Evolutionary conservation across 768 basidiomycete species (phyloP).

Genomic region (Chiua virens): DNA sequence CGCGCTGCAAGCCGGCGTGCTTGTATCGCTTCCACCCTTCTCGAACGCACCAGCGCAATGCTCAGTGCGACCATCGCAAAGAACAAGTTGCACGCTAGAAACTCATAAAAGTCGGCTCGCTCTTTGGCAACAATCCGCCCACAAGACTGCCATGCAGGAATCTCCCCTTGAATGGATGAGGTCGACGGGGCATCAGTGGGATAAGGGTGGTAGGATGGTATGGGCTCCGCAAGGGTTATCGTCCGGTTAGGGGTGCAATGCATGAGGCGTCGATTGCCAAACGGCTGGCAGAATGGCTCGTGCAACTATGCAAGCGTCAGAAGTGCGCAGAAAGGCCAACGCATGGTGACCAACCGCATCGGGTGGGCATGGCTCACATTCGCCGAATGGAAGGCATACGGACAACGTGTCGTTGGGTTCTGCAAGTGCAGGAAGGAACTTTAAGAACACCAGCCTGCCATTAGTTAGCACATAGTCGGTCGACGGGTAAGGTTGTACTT

Average conservation of each 20-base stretch:
- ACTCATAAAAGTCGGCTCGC: conserved; percentile 87
- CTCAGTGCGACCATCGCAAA: conserved; percentile 67
- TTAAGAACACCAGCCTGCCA: conserved; percentile 15
- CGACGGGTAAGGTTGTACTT: not conserved
- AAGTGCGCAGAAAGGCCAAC: not conserved
- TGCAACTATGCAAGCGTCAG: conserved; percentile 51
- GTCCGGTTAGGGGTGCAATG: conserved; percentile 59
- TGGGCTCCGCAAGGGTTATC: conserved; percentile 19
- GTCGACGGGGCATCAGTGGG: conserved; percentile 12
- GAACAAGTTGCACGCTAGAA: conserved; percentile 78
- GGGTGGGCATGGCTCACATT: conserved; percentile 62
- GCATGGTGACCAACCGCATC: conserved; percentile 48
- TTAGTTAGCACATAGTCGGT: not conserved
- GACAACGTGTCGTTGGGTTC: conserved; percentile 2
- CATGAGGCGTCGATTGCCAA: conserved; percentile 87
- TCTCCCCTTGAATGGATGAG: conserved; percentile 44
- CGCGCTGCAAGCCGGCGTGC: conserved; percentile 82
- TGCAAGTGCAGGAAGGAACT: conserved; percentile 6
- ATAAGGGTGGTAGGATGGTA: conserved; percentile 15
- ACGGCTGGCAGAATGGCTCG: conserved; percentile 94
- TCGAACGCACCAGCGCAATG: conserved; percentile 67
- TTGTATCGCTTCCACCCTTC: conserved; percentile 67
- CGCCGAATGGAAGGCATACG: conserved; percentile 55
- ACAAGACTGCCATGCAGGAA: conserved; percentile 90
- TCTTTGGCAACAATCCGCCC: conserved; percentile 81